Conservation (phyloP, 2,329 filamentous ascomycete species). For the Pseudogymnoascus sp. region DNA sequence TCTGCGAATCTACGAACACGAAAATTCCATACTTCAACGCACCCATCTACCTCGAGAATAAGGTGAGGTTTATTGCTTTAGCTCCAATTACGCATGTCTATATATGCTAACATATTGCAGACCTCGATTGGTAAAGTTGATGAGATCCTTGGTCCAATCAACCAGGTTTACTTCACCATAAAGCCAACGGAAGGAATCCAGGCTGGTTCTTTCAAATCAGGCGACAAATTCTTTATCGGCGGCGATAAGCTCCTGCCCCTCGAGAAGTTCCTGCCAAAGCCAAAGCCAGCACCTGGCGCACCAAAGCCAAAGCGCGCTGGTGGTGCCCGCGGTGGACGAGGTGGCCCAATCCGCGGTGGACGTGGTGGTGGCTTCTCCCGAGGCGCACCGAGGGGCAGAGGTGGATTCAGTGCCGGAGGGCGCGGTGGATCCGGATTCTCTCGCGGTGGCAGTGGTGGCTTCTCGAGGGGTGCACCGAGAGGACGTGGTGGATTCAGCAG, state of each 20-base stretch:
- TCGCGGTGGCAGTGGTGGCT: constrained; percentile 30
- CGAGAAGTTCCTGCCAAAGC: constrained; percentile 94
- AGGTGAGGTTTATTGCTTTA: constrained; percentile 42
- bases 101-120: constrained; percentile 31
- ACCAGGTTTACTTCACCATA: constrained; percentile 97
- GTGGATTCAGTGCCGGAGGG: constrained; percentile 37
- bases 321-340: constrained; percentile 44
- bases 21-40: constrained; percentile 99
- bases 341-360: constrained; percentile 35
- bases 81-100: neutral
- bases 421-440: constrained; percentile 35
- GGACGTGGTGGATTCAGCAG: constrained; percentile 26
- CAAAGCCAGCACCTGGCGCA: constrained; percentile 63
- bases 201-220: constrained; percentile 85
- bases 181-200: constrained; percentile 96
- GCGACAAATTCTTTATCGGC: constrained; percentile 96
- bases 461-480: constrained; percentile 18
- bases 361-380: constrained; percentile 32
- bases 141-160: constrained; percentile 94
- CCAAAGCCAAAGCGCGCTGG: constrained; percentile 62
- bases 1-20: constrained; percentile 88
- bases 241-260: constrained; percentile 89
- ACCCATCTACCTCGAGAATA: constrained; percentile 98
- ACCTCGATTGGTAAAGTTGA: constrained; percentile 93
- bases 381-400: constrained; percentile 45